Conservation (phyloP, 139 green algal species). For the Chlorella sp. region DNA sequence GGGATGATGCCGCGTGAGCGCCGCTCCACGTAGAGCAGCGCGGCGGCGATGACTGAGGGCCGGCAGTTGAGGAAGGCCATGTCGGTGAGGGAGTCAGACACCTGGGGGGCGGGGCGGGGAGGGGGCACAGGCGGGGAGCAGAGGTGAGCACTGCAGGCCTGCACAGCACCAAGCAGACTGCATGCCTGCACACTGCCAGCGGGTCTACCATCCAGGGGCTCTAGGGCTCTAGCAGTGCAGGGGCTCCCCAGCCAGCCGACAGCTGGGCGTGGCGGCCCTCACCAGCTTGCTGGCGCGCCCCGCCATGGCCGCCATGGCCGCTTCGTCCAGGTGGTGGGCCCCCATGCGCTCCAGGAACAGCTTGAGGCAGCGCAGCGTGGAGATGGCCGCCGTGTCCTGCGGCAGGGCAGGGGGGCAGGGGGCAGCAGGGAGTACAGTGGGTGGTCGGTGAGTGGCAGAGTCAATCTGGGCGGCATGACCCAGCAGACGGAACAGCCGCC, state of each 20-base stretch:
- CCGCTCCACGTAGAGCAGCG: constrained; percentile 81
- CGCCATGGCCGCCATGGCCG: constrained; percentile 21
- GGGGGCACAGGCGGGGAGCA: too few species aligned
- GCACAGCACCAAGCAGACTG: too few species aligned
- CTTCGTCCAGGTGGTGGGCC: not conserved
- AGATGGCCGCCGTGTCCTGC: constrained; percentile 41
- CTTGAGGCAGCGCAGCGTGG: constrained; percentile 59
- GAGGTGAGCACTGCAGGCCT: not conserved
- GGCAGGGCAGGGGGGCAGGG: constrained; percentile 58
- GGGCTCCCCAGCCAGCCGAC: too few species aligned
- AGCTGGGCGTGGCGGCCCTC: not conserved
- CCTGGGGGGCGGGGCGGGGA: constrained; percentile 12
- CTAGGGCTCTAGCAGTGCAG: too few species aligned
- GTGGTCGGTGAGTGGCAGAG: not conserved
- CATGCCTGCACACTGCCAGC: too few species aligned
- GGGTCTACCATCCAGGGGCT: too few species aligned
- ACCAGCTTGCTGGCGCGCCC: constrained; percentile 10
- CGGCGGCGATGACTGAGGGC: constrained; percentile 81
- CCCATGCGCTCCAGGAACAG: constrained; percentile 80
- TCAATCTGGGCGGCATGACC: too few species aligned
- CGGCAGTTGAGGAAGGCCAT: constrained; percentile 86
- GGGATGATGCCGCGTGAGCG: constrained; percentile 78
- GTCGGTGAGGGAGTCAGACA: constrained; percentile 71
- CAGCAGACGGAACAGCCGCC: too few species aligned
- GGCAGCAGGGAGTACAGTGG: not conserved